phyloP scores from a whole-genome alignment of 1,284 basidiomycete species.

The Malassezia restricta region DNA sequence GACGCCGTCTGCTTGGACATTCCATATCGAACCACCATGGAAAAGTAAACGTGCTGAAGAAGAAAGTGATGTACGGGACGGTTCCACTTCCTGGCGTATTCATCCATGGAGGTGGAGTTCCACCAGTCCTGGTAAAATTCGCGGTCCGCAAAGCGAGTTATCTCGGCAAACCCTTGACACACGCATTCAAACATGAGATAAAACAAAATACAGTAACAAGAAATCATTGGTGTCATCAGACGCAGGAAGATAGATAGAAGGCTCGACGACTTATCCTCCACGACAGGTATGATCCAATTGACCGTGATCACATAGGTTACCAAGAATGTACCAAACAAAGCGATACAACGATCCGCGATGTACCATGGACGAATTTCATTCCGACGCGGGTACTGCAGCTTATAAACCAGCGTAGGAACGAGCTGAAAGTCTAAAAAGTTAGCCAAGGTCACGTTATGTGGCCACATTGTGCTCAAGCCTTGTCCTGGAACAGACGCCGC shows the following conservation, averaged over 20 bases:
- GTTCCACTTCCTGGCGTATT: slow-evolving; percentile 54
- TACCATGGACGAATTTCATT: slow-evolving; percentile 79
- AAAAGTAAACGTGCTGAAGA: slow-evolving; percentile 78
- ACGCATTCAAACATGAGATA: slow-evolving; percentile 57
- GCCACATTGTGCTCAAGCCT: slow-evolving; percentile 54
- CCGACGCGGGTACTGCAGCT: slow-evolving; percentile 87
- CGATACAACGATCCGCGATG: slow-evolving; percentile 84
- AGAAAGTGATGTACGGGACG: slow-evolving; percentile 72
- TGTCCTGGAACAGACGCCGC: slow-evolving; percentile 26
- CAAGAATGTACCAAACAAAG: slow-evolving; percentile 88
- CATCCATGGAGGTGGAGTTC: slow-evolving; percentile 93
- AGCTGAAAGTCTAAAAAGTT: slow-evolving; percentile 81
- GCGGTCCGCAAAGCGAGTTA: slow-evolving; percentile 68
- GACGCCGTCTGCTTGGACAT: slow-evolving; percentile 68
- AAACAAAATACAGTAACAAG: slow-evolving; percentile 49
- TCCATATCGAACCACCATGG: slow-evolving; percentile 64
- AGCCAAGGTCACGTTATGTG: slow-evolving; percentile 67
- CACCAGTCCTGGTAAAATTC: slow-evolving; percentile 97
- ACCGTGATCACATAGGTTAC: slow-evolving; percentile 58
- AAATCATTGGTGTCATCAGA: slow-evolving; percentile 83
- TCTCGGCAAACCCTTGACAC: slow-evolving; percentile 75
- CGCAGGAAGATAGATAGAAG: slow-evolving; percentile 56
- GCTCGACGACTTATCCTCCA: slow-evolving; percentile 48
- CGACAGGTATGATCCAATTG: slow-evolving; percentile 51
- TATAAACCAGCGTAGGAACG: slow-evolving; percentile 86